These are phyloP conservation scores for Nepenthes gracilis DNA, from an alignment of 148 eudicot genomes.

Conservation along the genomic window DNA sequence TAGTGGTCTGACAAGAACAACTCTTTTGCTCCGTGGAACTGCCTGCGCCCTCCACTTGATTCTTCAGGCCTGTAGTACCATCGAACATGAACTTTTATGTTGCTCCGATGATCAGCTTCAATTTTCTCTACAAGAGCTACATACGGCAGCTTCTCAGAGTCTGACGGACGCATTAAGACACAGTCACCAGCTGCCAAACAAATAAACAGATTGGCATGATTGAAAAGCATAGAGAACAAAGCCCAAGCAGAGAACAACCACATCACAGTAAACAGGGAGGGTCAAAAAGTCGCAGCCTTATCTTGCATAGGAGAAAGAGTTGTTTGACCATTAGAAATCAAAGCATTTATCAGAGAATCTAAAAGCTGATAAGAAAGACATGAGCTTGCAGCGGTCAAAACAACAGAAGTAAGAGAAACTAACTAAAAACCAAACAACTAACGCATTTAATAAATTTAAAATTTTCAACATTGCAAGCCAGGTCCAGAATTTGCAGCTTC, in stretches of 20 bases:
- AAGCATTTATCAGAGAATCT: too few species aligned
- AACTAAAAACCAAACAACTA: too few species aligned
- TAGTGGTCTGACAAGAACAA: conserved; percentile 41
- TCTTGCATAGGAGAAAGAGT: too few species aligned
- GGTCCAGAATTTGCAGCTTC: too few species aligned
- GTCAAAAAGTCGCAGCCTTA: too few species aligned
- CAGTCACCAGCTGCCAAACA: conserved; percentile 37
- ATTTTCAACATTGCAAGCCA: too few species aligned
- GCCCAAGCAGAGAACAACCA: neutral
- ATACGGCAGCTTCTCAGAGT: conserved; percentile 28
- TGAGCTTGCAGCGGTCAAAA: too few species aligned
- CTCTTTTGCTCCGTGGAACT: conserved; percentile 47
- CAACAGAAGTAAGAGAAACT: too few species aligned
- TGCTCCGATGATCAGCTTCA: conserved; percentile 35
- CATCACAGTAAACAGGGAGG: neutral
- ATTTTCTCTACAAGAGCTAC: conserved; percentile 42
- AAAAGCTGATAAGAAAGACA: too few species aligned
- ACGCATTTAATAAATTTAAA: too few species aligned
- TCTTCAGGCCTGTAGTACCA: conserved; percentile 58
- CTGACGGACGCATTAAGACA: conserved; percentile 47
- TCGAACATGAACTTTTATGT: conserved; percentile 30
- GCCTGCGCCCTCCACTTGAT: conserved; percentile 38
- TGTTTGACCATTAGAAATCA: too few species aligned
- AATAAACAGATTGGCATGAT: neutral
- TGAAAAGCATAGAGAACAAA: neutral